phyloP scores from a whole-genome alignment of 257 asterid species.

The Rehmannia glutinosa region DNA sequence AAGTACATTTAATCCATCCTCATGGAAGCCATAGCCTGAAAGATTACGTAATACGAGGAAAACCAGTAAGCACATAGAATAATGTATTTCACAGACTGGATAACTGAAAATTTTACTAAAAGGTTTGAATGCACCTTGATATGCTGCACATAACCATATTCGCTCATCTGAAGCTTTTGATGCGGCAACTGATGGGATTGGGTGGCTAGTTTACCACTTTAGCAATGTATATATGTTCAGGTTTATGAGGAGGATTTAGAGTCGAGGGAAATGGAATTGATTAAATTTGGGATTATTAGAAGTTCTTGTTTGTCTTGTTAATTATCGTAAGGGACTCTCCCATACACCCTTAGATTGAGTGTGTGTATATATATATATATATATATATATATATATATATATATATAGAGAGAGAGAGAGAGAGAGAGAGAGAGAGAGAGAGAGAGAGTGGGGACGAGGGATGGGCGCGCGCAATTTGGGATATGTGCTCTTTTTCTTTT shows the following conservation, averaged over 20 bases:
- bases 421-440: no score
- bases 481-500: no score
- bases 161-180: slow-evolving; percentile 54
- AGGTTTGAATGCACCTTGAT: slow-evolving; percentile 46
- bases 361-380: no score
- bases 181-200: slow-evolving; percentile 77
- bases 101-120: background rate
- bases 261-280: slow-evolving; percentile 53
- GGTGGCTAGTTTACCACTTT: slow-evolving; percentile 69
- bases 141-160: slow-evolving; percentile 82
- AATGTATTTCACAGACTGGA: background rate
- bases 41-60: background rate
- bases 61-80: background rate
- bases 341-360: no score
- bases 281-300: no score
- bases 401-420: no score
- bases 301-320: no score
- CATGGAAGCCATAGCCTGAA: slow-evolving; percentile 78
- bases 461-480: no score
- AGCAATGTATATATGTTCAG: slow-evolving; percentile 40
- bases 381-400: no score
- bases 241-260: slow-evolving; percentile 56
- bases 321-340: no score
- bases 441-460: no score
- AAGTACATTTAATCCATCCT: slow-evolving; percentile 74